phyloP scores from a whole-genome alignment of 768 basidiomycete genomes.

The Sarcodon sp. region DNA sequence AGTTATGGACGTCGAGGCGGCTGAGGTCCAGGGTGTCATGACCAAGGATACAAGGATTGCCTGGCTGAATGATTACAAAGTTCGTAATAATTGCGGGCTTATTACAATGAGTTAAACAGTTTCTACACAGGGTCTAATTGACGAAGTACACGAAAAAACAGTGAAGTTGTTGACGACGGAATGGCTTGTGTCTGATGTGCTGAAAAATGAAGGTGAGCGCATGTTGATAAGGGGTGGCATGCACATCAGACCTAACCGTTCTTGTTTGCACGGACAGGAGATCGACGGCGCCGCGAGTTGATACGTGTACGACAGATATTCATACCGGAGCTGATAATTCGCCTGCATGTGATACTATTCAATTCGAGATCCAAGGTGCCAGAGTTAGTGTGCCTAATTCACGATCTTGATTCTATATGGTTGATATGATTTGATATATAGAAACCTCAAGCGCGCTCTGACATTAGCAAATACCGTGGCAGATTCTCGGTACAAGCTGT shows the following conservation, averaged over 20 bases:
- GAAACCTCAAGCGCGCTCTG: conserved; percentile 66
- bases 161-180: conserved; percentile 63
- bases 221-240: background rate
- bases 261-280: conserved; percentile 18
- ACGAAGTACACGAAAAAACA: conserved; percentile 51
- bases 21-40: conserved; percentile 38
- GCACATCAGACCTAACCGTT: background rate
- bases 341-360: conserved; percentile 64
- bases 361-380: conserved; percentile 51
- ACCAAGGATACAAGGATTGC: conserved; percentile 41
- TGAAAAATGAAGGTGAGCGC: conserved; percentile 25
- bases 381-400: conserved; percentile 31
- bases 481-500: conserved; percentile 75
- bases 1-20: conserved; percentile 46
- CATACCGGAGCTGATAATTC: conserved; percentile 80
- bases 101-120: background rate
- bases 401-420: background rate
- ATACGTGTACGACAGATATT: conserved; percentile 79
- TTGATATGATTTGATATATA: conserved; percentile 14
- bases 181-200: conserved; percentile 55
- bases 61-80: conserved; percentile 60
- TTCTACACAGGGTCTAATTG: conserved; percentile 36
- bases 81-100: conserved; percentile 13
- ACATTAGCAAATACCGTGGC: conserved; percentile 78
- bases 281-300: conserved; percentile 53